These are phyloP conservation scores for Thermochaetoides thermophila DNA, from an alignment of 495 filamentous ascomycete genomes.

Conservation along the genomic window DNA sequence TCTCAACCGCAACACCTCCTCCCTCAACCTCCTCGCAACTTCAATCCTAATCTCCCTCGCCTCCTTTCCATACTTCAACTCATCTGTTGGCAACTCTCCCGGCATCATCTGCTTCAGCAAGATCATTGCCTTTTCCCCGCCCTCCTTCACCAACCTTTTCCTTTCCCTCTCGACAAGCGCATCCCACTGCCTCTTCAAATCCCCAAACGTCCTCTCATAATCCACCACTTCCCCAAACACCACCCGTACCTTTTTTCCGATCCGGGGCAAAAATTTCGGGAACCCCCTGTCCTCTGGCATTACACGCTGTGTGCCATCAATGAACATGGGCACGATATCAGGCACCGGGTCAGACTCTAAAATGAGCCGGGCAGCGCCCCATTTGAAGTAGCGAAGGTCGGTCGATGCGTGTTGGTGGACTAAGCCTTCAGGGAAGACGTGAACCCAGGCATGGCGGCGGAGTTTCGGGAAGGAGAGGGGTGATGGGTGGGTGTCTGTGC, in stretches of 20 bases:
- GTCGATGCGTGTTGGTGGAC: constrained; percentile 74
- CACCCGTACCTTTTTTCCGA: constrained; percentile 54
- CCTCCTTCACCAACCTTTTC: background rate
- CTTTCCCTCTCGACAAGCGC: constrained; percentile 30
- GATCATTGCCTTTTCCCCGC: constrained; percentile 7
- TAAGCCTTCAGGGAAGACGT: constrained; percentile 90
- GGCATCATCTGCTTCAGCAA: constrained; percentile 42
- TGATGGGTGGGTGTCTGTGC: constrained; percentile 39
- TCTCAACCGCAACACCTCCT: constrained; percentile 66
- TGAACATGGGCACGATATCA: constrained; percentile 82
- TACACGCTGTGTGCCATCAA: constrained; percentile 69
- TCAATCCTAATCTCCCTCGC: constrained; percentile 70
- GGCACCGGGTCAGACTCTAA: constrained; percentile 73
- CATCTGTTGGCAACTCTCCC: constrained; percentile 30
- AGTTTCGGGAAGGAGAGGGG: constrained; percentile 40
- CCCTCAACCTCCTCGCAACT: constrained; percentile 59
- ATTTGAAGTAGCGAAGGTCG: constrained; percentile 91
- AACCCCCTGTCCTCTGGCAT: constrained; percentile 70
- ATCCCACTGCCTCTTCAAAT: constrained; percentile 54
- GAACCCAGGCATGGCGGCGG: constrained; percentile 59
- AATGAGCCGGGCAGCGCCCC: constrained; percentile 81
- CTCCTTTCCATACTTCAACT: constrained; percentile 51
- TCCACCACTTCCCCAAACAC: constrained; percentile 58
- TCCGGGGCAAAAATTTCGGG: constrained; percentile 70
- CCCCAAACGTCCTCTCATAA: constrained; percentile 46